These are phyloP conservation scores for Phytopythium boreale DNA, from an alignment of 352 stramenopile genomes.

Conservation along the genomic window DNA sequence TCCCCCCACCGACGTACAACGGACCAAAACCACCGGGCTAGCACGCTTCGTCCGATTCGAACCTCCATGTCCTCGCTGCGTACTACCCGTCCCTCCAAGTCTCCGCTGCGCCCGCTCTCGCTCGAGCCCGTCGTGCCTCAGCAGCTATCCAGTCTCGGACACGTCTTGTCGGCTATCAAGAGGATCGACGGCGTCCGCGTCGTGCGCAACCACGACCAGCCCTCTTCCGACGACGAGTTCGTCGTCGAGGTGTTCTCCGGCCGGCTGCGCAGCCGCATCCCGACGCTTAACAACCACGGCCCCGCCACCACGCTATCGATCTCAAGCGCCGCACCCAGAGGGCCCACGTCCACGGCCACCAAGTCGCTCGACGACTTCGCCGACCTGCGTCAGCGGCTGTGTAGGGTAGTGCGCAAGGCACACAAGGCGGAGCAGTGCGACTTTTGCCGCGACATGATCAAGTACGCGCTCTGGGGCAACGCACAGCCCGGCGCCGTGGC, in stretches of 20 bases:
- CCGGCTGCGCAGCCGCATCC: background rate
- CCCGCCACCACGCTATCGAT: background rate
- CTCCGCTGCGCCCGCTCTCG: slow-evolving; percentile 16
- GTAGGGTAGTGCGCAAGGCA: slow-evolving; percentile 7
- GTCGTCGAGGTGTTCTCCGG: background rate
- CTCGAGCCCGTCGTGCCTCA: slow-evolving; percentile 19
- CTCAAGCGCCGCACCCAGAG: background rate
- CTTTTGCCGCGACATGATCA: slow-evolving; percentile 12
- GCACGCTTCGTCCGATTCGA: too few relatives aligned
- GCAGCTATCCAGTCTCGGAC: slow-evolving; percentile 15
- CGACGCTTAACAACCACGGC: background rate
- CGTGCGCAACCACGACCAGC: slow-evolving; percentile 1
- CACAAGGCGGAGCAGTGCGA: slow-evolving; percentile 12
- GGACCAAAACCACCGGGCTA: too few relatives aligned
- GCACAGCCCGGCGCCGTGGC: background rate
- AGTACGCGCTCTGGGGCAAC: slow-evolving; percentile 11
- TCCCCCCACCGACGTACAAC: too few relatives aligned
- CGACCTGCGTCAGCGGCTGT: slow-evolving; percentile 14
- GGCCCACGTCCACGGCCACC: background rate
- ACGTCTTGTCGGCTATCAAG: slow-evolving; percentile 18
- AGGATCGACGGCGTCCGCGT: slow-evolving; percentile 24
- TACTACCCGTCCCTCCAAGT: too few relatives aligned
- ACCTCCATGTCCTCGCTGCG: too few relatives aligned
- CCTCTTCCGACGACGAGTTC: background rate
- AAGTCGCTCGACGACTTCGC: slow-evolving; percentile 16